Evolutionary conservation across 345 rosid species (phyloP).

Genomic region (Iberis pinnata): DNA sequence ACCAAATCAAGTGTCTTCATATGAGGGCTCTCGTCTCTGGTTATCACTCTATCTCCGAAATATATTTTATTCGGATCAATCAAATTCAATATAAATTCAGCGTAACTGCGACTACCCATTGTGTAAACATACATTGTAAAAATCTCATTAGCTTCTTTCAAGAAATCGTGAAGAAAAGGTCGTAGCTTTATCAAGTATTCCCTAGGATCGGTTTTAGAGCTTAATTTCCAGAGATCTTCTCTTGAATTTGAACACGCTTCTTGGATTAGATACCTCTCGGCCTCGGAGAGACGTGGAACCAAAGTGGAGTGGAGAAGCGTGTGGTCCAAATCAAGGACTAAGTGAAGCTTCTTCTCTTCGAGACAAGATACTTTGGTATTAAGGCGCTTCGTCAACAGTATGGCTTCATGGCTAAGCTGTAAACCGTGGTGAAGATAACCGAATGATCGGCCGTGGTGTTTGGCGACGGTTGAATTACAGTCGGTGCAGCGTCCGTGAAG

Average conservation of each 20-base stretch:
- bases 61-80: conserved; percentile 15
- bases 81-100: conserved; percentile 1
- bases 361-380: conserved; percentile 2
- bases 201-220: background rate
- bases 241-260: conserved; percentile 11
- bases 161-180: conserved; percentile 4
- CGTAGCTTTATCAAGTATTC: conserved; percentile 9
- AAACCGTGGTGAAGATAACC: background rate
- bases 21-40: conserved; percentile 13
- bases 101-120: conserved; percentile 2
- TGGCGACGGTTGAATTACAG: background rate
- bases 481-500: background rate
- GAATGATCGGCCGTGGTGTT: background rate
- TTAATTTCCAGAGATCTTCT: background rate
- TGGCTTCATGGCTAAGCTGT: conserved; percentile 11
- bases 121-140: conserved; percentile 24
- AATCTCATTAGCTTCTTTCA: conserved; percentile 12
- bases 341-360: conserved; percentile 18
- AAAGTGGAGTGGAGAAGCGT: conserved; percentile 7
- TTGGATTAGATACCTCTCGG: conserved; percentile 12
- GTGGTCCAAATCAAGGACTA: conserved; percentile 21
- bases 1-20: conserved; percentile 22
- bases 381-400: background rate
- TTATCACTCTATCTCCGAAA: conserved; percentile 13
- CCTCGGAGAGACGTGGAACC: background rate